phyloP scores from a whole-genome alignment of 768 basidiomycete species.

The Termitomyces sp. region DNA sequence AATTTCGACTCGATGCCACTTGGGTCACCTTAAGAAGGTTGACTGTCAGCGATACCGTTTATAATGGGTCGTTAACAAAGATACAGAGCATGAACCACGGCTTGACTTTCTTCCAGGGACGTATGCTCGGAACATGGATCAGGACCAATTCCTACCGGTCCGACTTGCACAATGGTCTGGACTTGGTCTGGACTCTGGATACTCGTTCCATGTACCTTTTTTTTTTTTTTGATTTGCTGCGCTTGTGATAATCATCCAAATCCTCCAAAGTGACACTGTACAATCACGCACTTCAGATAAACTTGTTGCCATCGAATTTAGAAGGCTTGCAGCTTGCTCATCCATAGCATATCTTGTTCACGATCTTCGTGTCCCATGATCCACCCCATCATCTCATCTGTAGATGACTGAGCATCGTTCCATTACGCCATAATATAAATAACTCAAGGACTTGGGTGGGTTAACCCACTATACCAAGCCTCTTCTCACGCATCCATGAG shows the following conservation, averaged over 20 bases:
- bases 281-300: neutral
- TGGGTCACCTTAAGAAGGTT: neutral
- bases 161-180: neutral
- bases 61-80: neutral
- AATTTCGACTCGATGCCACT: neutral
- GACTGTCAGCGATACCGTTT: neutral
- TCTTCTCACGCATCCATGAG: slow-evolving; percentile 3
- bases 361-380: neutral
- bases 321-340: neutral
- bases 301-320: too few species aligned
- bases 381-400: neutral
- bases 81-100: neutral
- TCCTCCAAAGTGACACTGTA: neutral
- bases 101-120: neutral
- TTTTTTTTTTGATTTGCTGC: neutral
- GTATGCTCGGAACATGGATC: neutral
- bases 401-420: neutral
- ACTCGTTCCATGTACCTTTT: neutral
- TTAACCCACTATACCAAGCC: neutral
- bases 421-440: neutral
- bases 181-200: too few species aligned
- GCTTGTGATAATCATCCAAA: neutral
- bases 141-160: neutral
- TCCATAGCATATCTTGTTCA: neutral
- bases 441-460: neutral